Base-by-base conservation (phyloP, 192 early-diverging fungal species). In the Paraglomus brasilianum region DNA sequence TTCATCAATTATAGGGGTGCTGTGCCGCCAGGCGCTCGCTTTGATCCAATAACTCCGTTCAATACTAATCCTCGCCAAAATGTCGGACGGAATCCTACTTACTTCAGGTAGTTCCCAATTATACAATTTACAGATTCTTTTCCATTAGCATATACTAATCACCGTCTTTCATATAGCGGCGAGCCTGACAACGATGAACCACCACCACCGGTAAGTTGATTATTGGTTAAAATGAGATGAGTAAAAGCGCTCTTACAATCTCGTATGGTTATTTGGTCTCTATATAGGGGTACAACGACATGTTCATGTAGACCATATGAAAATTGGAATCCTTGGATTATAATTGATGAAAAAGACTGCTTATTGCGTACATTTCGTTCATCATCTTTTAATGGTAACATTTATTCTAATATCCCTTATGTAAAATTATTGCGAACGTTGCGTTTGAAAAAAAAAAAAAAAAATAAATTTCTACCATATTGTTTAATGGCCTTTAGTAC, bases 21-120 rank as follows among this genome's bases (percentile, higher is more conserved):
- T 24, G 90, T 91, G 51, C 91, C 91, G 8, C 84, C 93, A 11
- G 93, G 93, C 22, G 95, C 95, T 9, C 83, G 94, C 19, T 97
- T 94, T 77, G 93, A 97, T 74, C 95, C 95, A 6, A 92, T 95
- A 69, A 84, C 83, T 14, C 95, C 95, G 10, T 92, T 92, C 71
- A 90, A 85, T 13, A 60, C 72, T 6, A 46, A 53, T 57, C 83
- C 83, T n/a, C 66, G 69, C 17, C 71, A 78, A 44, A 57, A 71
- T 14, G 60, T 66, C 24, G 78, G 74, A 15, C 70, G 78, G 36
- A 78, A 84, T 42, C 61, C 68, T 38, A 68, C 81, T 36, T 65
- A 68, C 1, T 50, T 48, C 46, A 73, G 66, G 70, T 77, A 71
- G 73, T 44, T 55, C 13, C 40, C 46, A 39, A 60, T 50, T 66